Evolutionary conservation across 768 basidiomycete genomes (phyloP).

Genomic region (Lactifluus pinguis): DNA sequence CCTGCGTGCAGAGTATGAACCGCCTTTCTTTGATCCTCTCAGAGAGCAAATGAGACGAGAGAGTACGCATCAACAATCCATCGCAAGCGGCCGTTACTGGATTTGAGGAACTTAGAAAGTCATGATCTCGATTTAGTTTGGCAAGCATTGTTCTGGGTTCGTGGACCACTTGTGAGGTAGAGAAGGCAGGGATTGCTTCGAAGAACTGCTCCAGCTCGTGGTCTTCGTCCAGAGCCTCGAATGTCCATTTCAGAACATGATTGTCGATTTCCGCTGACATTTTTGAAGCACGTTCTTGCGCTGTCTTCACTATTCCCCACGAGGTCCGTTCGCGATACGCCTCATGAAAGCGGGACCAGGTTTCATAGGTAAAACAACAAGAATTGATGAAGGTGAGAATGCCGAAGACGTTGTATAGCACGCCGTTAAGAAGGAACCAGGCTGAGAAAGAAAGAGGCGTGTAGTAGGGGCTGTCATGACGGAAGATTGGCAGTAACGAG

Average conservation of each 20-base stretch:
- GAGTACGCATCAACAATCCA: neutral
- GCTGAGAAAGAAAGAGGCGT: neutral
- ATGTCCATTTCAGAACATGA: neutral
- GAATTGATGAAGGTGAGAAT: neutral
- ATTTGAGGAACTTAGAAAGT: too few species aligned
- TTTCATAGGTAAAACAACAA: neutral
- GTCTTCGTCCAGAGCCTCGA: neutral
- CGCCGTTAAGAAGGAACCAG: neutral
- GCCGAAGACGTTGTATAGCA: neutral
- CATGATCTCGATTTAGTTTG: too few species aligned
- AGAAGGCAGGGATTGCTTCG: neutral
- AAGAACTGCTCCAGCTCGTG: neutral
- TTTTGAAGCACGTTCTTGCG: neutral
- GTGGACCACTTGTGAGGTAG: neutral
- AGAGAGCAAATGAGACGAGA: neutral
- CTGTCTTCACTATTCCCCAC: neutral
- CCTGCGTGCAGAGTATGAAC: neutral
- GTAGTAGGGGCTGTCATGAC: neutral
- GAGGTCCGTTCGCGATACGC: neutral
- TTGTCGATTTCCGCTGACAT: neutral
- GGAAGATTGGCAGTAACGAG: neutral
- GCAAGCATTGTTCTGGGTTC: neutral
- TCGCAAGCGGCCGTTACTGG: too few species aligned
- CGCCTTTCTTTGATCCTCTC: neutral
- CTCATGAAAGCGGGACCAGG: neutral